Evolutionary conservation across 495 filamentous ascomycete species (phyloP).

Genomic region (Xylona heveae): DNA sequence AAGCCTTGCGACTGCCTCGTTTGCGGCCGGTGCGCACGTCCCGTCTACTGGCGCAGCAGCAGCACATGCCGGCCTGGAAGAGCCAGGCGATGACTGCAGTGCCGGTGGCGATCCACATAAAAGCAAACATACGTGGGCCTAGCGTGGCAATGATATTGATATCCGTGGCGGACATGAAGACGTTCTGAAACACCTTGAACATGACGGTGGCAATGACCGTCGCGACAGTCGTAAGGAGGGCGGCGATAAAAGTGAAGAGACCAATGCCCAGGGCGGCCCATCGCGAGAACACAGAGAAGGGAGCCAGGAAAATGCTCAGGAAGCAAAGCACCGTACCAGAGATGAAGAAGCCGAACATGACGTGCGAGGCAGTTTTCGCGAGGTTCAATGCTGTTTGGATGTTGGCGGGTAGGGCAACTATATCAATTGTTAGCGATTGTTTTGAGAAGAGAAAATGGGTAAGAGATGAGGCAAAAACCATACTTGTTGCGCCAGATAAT

Average conservation of each 20-base stretch:
- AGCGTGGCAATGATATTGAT: slow-evolving; percentile 57
- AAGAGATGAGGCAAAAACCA: slow-evolving; percentile 8
- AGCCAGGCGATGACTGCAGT: slow-evolving; percentile 46
- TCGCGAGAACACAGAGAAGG: slow-evolving; percentile 29
- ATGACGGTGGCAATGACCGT: slow-evolving; percentile 59
- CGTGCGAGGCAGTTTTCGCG: slow-evolving; percentile 54
- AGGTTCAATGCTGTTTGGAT: slow-evolving; percentile 51
- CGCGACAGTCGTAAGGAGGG: slow-evolving; percentile 45
- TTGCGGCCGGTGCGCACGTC: slow-evolving; percentile 34
- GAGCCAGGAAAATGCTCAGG: slow-evolving; percentile 43
- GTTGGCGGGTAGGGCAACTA: slow-evolving; percentile 56
- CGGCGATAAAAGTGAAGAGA: slow-evolving; percentile 36
- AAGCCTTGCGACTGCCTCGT: slow-evolving; percentile 19
- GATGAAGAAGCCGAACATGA: slow-evolving; percentile 84
- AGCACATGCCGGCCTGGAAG: slow-evolving; percentile 50
- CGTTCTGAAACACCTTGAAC: slow-evolving; percentile 55
- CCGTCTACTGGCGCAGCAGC: slow-evolving; percentile 41
- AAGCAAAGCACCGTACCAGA: slow-evolving; percentile 42
- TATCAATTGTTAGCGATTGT: slow-evolving; percentile 6
- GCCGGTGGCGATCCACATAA: slow-evolving; percentile 68
- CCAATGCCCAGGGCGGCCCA: slow-evolving; percentile 31
- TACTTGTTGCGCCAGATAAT: slow-evolving; percentile 58
- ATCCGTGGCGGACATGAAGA: slow-evolving; percentile 36
- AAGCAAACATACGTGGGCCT: slow-evolving; percentile 57
- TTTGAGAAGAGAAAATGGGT: not conserved